Percentiles rank a stretch among this genome's conserved stretches.
Conservation (phyloP, 139 green algal species). For the Haematococcus sp. region DNA sequence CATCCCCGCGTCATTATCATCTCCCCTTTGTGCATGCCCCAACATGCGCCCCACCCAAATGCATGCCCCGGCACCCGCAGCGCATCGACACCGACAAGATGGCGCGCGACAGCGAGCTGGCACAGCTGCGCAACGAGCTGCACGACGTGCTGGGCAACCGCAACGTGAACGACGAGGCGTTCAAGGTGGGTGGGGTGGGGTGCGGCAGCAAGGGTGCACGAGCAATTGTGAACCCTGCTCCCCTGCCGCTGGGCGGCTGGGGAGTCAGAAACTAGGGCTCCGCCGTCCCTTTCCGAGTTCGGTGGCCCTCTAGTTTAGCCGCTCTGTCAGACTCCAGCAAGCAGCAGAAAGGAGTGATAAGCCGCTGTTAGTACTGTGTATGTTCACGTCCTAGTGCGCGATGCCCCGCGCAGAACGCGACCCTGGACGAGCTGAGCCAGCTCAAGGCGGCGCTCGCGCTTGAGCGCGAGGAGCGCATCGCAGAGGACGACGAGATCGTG, state of each 20-base stretch:
- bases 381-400: too few species aligned
- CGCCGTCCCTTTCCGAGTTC: too few species aligned
- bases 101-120: slow-evolving; percentile 43
- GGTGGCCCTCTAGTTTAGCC: too few species aligned
- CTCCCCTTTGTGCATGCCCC: too few species aligned
- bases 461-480: slow-evolving; percentile 73
- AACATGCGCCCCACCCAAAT: too few species aligned
- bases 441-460: slow-evolving; percentile 56
- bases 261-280: neutral
- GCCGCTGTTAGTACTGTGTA: too few species aligned
- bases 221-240: neutral
- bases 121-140: slow-evolving; percentile 47
- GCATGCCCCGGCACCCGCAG: slow-evolving; percentile 12
- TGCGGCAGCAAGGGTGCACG: neutral
- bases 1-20: too few species aligned
- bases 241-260: neutral
- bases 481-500: slow-evolving; percentile 77
- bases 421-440: slow-evolving; percentile 61
- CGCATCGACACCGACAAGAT: slow-evolving; percentile 53
- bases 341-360: too few species aligned
- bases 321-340: too few species aligned
- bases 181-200: slow-evolving; percentile 36
- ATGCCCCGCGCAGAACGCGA: slow-evolving; percentile 10
- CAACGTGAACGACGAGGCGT: slow-evolving; percentile 61
- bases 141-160: slow-evolving; percentile 60